phyloP scores from a whole-genome alignment of 208 protist species.

The Trypanosoma rangeli region DNA sequence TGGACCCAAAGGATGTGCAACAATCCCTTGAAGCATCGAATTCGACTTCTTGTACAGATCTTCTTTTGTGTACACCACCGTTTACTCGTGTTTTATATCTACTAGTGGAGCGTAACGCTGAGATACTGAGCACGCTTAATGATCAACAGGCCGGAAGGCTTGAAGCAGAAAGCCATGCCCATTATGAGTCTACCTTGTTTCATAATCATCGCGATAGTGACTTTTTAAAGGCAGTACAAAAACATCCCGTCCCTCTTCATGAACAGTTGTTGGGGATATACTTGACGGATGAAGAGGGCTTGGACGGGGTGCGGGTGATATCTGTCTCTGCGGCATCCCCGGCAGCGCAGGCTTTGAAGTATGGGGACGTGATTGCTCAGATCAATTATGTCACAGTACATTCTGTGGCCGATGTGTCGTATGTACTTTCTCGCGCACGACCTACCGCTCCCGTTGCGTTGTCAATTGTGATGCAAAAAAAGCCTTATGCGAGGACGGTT shows the following conservation, averaged over 20 bases:
- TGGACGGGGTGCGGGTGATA: conserved; percentile 11
- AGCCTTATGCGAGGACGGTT: conserved; percentile 7
- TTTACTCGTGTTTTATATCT: conserved; percentile 12
- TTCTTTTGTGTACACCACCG: conserved; percentile 14
- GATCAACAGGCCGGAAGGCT: not conserved
- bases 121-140: conserved; percentile 12
- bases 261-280: conserved; percentile 11
- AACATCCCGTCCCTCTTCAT: conserved; percentile 8
- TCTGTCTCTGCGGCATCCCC: conserved; percentile 9
- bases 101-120: conserved; percentile 9
- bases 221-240: not conserved
- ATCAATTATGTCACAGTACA: conserved; percentile 22
- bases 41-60: not conserved
- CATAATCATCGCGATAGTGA: not conserved
- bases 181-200: not conserved
- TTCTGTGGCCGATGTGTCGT: conserved; percentile 21
- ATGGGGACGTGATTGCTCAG: conserved; percentile 23
- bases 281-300: conserved; percentile 10
- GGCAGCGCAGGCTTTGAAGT: conserved; percentile 3
- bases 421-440: conserved; percentile 17
- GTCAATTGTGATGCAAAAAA: not conserved
- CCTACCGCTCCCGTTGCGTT: conserved; percentile 10
- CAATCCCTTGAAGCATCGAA: conserved; percentile 4
- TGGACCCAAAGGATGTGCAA: conserved; percentile 3
- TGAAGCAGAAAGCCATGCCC: not conserved